phyloP scores from a whole-genome alignment of 805 yeast genomes.

The Priceomyces castillae region DNA sequence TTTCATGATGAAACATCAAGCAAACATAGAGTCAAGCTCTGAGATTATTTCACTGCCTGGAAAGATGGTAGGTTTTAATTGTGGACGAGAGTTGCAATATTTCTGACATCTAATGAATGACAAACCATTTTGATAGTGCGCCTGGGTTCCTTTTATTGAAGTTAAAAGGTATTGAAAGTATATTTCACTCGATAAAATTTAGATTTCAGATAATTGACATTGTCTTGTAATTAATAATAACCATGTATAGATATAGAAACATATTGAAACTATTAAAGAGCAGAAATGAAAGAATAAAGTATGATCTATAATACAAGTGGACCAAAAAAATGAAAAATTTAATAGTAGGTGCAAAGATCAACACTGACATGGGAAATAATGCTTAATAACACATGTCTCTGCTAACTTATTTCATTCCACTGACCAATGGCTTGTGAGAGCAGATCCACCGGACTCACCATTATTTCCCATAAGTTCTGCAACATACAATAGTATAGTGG shows the following conservation, averaged over 20 bases:
- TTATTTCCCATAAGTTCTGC: constrained; percentile 60
- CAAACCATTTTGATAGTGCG: background rate
- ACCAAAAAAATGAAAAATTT: constrained; percentile 1
- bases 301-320: constrained; percentile 2
- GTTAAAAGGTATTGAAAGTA: background rate
- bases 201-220: too few species aligned
- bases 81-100: constrained; percentile 70
- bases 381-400: background rate
- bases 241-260: background rate
- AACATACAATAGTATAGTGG: constrained; percentile 75
- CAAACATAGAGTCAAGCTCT: constrained; percentile 93
- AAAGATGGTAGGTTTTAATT: constrained; percentile 42
- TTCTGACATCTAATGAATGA: constrained; percentile 26
- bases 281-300: background rate
- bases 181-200: background rate
- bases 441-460: constrained; percentile 27
- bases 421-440: constrained; percentile 44
- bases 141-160: background rate
- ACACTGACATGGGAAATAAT: background rate
- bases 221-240: too few species aligned
- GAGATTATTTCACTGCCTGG: constrained; percentile 54
- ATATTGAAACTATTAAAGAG: background rate
- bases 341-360: background rate
- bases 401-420: background rate
- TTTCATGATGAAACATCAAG: constrained; percentile 68